phyloP scores from a whole-genome alignment of 2,329 filamentous ascomycete species.

The Escovopsis sp. region DNA sequence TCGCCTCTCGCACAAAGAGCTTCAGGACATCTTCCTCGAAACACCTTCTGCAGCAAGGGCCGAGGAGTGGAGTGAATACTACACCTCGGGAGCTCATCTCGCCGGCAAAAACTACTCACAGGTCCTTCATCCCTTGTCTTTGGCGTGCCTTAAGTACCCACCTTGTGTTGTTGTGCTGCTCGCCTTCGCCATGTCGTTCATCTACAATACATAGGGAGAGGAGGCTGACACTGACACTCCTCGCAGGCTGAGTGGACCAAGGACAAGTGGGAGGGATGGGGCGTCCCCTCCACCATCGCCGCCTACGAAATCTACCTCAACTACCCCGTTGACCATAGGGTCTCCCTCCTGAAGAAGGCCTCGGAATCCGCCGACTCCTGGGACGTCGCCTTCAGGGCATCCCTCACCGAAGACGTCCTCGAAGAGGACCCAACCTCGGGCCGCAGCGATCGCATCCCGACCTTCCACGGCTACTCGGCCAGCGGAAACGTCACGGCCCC shows the following conservation, averaged over 20 bases:
- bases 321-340: conserved; percentile 56
- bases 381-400: conserved; percentile 62
- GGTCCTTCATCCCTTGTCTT: conserved; percentile 16
- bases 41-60: conserved; percentile 43
- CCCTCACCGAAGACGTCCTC: conserved; percentile 70
- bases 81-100: conserved; percentile 61
- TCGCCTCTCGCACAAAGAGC: conserved; percentile 21
- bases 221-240: no score
- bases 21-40: conserved; percentile 41
- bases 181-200: no score
- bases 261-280: conserved; percentile 58
- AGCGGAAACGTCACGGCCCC: conserved; percentile 80
- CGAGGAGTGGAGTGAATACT: conserved; percentile 64
- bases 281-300: conserved; percentile 47
- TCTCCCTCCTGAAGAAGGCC: conserved; percentile 45
- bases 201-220: no score
- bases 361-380: conserved; percentile 25
- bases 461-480: conserved; percentile 90
- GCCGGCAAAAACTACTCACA: conserved; percentile 67
- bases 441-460: conserved; percentile 60
- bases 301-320: conserved; percentile 68
- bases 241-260: conserved; percentile 55
- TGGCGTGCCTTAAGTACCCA: no score
- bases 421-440: conserved; percentile 69
- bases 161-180: no score